Evolutionary conservation across 176 grass and related monocot genomes (phyloP), one percentile per base, ranked within the genome.

Genomic region (Phyllostachys edulis): DNA sequence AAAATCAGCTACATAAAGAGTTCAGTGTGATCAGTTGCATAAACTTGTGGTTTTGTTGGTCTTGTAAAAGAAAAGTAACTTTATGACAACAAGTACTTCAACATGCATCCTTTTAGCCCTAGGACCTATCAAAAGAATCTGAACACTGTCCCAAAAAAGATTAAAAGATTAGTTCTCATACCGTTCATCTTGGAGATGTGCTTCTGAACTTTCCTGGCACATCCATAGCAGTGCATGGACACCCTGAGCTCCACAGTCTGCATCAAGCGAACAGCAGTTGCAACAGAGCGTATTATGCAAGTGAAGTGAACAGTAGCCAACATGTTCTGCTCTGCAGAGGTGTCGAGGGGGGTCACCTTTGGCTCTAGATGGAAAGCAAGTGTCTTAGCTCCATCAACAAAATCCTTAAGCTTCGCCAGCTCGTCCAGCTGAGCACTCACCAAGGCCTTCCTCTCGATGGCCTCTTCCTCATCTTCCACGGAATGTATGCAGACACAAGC

Each of bases 171-270:
- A 79, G 50, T 24, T 85, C 11, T n/a, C 80, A 23, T 92, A 95
- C 96, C 96, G 86, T 95, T 93, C 93, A 98, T 95, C 87, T 94
- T 98, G 60, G 96, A 89, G 71, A 98, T 95, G 88, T 98, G 96
- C 89, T 95, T 98, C 89, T 98, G 84, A 41, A 98, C 91, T 75
- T 95, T 95, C 84, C 75, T 98, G 63, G 93, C 93, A 8, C 96
- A 98, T 38, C 96, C 96, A 42, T 89, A 89, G 88, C 96, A 98
- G 78, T 98, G 96, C 96, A 98, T 98, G 67, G 90, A 95, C 81
- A 98, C 96, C 88, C 85, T 95, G 55, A 98, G 87, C 79, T 94
- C 96, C 74, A 98, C 96, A 5, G 85, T 95, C 96, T 98, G 81
- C 86, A 87, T 32, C 47, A 68, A 14, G 5, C 61, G 63, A 82